A percentile compares a stretch with the other conserved stretches of the same genome.
Evolutionary conservation across 2,329 filamentous ascomycete genomes (phyloP).

Genomic region (Zymoseptoria pseudotritici): DNA sequence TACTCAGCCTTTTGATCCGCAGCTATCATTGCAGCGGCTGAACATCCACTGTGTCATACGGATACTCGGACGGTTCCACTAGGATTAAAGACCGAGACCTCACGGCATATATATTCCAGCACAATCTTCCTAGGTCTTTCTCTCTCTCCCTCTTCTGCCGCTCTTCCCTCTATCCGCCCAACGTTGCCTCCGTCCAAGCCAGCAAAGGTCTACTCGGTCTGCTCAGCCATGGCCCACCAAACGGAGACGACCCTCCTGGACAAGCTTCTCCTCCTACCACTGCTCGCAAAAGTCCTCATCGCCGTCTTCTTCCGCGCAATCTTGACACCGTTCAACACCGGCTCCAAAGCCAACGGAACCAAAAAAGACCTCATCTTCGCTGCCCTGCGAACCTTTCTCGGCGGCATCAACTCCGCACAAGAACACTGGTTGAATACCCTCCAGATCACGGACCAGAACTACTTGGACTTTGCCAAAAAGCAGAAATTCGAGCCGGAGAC

Average conservation of each 20-base stretch:
- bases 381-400: constrained; percentile 19
- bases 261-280: constrained; percentile 13
- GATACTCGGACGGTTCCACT: no score
- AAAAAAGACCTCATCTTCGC: constrained; percentile 25
- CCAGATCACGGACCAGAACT: constrained; percentile 27
- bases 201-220: not conserved
- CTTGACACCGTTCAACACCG: constrained; percentile 30
- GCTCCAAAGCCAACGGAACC: constrained; percentile 19
- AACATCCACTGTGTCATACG: no score
- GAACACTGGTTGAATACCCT: constrained; percentile 29
- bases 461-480: constrained; percentile 30
- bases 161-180: not conserved
- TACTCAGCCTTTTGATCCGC: no score
- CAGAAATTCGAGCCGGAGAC: constrained; percentile 33
- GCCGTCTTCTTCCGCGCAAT: constrained; percentile 28
- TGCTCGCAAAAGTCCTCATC: constrained; percentile 22
- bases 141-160: not conserved
- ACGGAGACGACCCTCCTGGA: constrained; percentile 8
- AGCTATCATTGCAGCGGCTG: no score
- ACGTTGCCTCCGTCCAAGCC: not conserved
- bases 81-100: no score
- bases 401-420: constrained; percentile 26
- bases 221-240: not conserved
- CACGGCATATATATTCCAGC: no score
- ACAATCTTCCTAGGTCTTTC: no score